Base-by-base conservation (phyloP, 2,329 filamentous ascomycete genomes). In the Cadophora luteo-olivacea region DNA sequence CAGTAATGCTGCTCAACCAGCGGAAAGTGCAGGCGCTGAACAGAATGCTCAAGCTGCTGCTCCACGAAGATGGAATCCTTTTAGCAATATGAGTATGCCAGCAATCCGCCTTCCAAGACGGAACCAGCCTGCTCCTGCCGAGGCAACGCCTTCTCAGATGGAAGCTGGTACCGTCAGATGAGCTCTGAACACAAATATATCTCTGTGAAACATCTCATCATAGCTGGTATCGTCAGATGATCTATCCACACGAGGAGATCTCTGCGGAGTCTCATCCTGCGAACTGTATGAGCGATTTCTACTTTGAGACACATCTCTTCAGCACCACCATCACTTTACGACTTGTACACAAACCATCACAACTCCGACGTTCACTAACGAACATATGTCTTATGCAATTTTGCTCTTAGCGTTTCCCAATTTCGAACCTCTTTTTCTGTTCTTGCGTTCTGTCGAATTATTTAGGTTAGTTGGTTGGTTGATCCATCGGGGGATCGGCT, bases 81-180 rank as follows among this genome's bases (percentile, higher is more conserved):
- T 78, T 55, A 72, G 73, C 32, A 67, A 62, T 19, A 64, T 75
- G 33, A 67, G 65, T 29, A 68, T 77, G 52, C 74, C 73, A 25
- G 48, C 58, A n/a, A 66, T 72, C 8, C 71, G 64, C 65, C 36
- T 71, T 29, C 70, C 71, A 68, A 70, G 73, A 54, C 72, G 73
- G 3, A 72, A 72, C 32, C 68, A 72, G 61, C 51, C 70, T 38
- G 68, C 52, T 49, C 54, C 67, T 55, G 52, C 70, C 14, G 60
- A 48, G 19, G 67, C 72, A 16, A 73, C 77, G n/a, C 76, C 77
- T 61, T 77, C 76, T n/a, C 77, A 78, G 62, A 74, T 79, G 32
- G 77, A 79, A 64, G 74, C 77, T 65, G 76, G 75, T 14, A 66
- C 70, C 41, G 70, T 71, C n/a, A 72, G 73, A 70, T 75, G 69